Conservation (phyloP, 768 basidiomycete species). For the Leccinum barrowsii region DNA sequence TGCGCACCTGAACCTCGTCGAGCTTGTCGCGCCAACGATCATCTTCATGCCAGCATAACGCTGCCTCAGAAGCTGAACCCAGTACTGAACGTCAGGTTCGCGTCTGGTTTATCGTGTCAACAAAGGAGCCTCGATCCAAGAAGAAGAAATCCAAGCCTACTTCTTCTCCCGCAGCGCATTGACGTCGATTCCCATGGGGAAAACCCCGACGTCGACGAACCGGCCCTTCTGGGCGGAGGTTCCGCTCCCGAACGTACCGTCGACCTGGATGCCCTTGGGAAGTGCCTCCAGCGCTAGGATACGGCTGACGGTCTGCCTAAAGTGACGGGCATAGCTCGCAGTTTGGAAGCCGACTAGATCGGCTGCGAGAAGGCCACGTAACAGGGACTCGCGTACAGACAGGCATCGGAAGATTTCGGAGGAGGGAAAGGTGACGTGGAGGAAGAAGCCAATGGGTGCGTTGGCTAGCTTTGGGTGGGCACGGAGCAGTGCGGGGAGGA, state of each 20-base stretch:
- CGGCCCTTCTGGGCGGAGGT: conserved; percentile 34
- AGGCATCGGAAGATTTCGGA: conserved; percentile 95
- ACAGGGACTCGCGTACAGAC: conserved; percentile 68
- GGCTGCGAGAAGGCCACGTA: conserved; percentile 88
- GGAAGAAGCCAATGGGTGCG: conserved; percentile 75
- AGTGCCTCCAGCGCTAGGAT: conserved; percentile 78
- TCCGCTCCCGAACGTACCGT: conserved; percentile 19
- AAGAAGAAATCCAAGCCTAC: conserved; percentile 34
- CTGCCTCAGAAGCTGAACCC: conserved; percentile 75
- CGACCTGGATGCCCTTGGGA: conserved; percentile 77
- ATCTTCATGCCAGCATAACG: conserved; percentile 85
- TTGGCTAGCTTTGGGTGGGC: conserved; percentile 45
- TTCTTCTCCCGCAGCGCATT: conserved; percentile 60
- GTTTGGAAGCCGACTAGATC: conserved; percentile 94
- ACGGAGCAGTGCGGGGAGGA: conserved; percentile 84
- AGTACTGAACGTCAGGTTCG: conserved; percentile 76
- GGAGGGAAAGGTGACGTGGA: conserved; percentile 94
- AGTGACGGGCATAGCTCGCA: conserved; percentile 78
- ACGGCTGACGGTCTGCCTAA: conserved; percentile 77
- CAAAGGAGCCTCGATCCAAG: neutral
- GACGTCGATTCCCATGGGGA: conserved; percentile 89
- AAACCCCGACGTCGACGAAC: conserved; percentile 85
- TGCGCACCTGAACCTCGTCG: conserved; percentile 68
- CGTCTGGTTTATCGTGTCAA: conserved; percentile 37
- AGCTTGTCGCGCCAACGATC: conserved; percentile 85